Evolutionary conservation across 1,284 basidiomycete genomes (phyloP), one percentile per base, ranked within the genome.

Genomic region (Pyrrhoderma noxium): DNA sequence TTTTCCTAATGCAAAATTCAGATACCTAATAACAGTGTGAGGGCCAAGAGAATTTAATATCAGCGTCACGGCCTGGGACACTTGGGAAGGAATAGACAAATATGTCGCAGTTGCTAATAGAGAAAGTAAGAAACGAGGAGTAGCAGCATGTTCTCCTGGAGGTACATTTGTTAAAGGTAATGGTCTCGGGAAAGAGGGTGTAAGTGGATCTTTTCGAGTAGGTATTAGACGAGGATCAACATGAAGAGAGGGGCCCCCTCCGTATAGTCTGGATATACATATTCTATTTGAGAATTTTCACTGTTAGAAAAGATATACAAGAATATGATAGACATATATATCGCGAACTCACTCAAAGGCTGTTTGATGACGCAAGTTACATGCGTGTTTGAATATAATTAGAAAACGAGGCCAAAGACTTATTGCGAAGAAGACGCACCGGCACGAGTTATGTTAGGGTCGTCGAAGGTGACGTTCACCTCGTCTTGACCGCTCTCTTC

Each of bases 81-180:
- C 81, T 23, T 93, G 65, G 9, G 81, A 75, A 0, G 89, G 86
- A 21, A 94, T 85, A 38, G 86, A 87, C 31, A 97, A 81, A 65
- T 92, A 96, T 40, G 89, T 78, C 0, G 90, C 77, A 3, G 91
- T 92, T 0, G 91, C 89, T 25, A 95, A 77, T 14, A 95, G 76
- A 3, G 91, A 93, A 9, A 94, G 75, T 1, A 96, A 75, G 62
- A 96, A 85, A 5, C 82, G 75, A 3, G 93, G 90, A 1, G 85
- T 82, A 0, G 85, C 87, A 0, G 84, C 81, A 52, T 93, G 89
- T 38, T 81, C 73, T 25, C 71, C 75, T 13, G 66, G 60, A 5
- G 65, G 61, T 8, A 21, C 45, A 11, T 48, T 42, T 19, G 55
- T 54, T 2, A 61, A 57, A 5, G 61, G 57, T 19, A 65, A 46